A percentile compares a stretch with the other conserved stretches of the same genome.
These are phyloP conservation scores for Intubia oerlemansii DNA, from an alignment of 2,329 filamentous ascomycete species.

Conservation along the genomic window DNA sequence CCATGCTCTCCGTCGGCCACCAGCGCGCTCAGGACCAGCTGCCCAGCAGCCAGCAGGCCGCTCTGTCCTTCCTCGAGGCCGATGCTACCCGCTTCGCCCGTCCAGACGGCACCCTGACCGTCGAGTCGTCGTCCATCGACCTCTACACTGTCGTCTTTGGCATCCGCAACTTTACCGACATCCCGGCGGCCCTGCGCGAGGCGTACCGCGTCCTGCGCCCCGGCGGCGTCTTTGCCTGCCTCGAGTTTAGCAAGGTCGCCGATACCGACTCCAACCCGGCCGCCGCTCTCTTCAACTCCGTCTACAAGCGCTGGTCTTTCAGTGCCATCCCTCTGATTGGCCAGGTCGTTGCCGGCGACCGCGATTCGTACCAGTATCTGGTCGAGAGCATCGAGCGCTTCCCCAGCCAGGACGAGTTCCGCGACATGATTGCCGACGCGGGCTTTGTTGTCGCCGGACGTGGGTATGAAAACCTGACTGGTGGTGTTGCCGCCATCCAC, in stretches of 20 bases:
- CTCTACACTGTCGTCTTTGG: constrained; percentile 96
- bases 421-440: constrained; percentile 60
- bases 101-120: constrained; percentile 18
- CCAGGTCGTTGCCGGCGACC: constrained; percentile 79
- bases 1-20: constrained; percentile 78
- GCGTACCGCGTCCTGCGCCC: constrained; percentile 80
- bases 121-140: constrained; percentile 57
- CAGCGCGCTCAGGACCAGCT: constrained; percentile 46
- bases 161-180: constrained; percentile 92
- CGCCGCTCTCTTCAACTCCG: constrained; percentile 54
- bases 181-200: constrained; percentile 60
- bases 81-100: constrained; percentile 56
- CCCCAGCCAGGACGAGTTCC: constrained; percentile 67
- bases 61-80: constrained; percentile 62
- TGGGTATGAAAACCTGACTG: constrained; percentile 78
- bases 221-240: constrained; percentile 84
- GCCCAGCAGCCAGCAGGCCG: constrained; percentile 30
- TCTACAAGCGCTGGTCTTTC: constrained; percentile 96
- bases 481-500: constrained; percentile 87
- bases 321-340: constrained; percentile 85
- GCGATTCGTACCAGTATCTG: constrained; percentile 93
- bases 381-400: constrained; percentile 96
- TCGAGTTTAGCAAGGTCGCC: constrained; percentile 80
- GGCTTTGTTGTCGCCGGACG: constrained; percentile 68
- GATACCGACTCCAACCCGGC: constrained; percentile 18